Evolutionary conservation across 2,329 filamentous ascomycete species (phyloP).

Genomic region (Fusarium sp.): DNA sequence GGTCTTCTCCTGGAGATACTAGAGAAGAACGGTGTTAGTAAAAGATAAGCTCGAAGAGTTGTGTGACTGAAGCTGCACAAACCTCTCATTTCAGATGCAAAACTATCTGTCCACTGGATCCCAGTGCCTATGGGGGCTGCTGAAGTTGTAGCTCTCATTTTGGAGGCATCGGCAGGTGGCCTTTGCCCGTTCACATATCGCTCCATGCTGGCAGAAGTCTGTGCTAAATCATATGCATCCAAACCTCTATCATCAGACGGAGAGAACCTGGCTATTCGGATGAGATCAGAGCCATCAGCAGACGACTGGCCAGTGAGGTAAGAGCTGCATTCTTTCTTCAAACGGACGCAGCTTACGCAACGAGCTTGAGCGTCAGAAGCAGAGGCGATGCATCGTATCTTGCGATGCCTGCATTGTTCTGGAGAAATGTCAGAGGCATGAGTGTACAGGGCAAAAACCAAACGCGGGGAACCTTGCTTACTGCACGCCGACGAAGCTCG

Average conservation of each 20-base stretch:
- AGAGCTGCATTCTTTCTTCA: conserved; percentile 1
- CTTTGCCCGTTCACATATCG: not conserved
- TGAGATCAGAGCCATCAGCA: not conserved
- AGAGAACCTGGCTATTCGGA: not conserved
- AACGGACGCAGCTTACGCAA: not conserved
- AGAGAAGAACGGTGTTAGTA: not conserved
- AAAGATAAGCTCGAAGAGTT: accelerated
- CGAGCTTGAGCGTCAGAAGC: not conserved
- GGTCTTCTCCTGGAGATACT: not conserved
- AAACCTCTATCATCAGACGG: not conserved
- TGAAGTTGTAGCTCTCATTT: not conserved
- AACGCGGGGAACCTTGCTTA: not conserved
- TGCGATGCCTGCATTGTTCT: not conserved
- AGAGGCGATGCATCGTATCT: not conserved
- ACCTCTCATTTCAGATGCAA: not conserved
- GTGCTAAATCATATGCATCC: not conserved
- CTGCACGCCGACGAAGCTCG: not conserved
- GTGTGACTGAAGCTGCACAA: accelerated
- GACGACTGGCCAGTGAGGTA: not conserved
- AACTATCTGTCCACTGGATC: not conserved
- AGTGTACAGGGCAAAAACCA: not conserved
- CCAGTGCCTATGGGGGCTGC: not conserved
- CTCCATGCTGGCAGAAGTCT: not conserved
- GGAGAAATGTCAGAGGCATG: not conserved
- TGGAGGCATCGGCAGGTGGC: not conserved